Evolutionary conservation across 2,329 filamentous ascomycete genomes (phyloP).

Genomic region (Colletotrichum tabaci): DNA sequence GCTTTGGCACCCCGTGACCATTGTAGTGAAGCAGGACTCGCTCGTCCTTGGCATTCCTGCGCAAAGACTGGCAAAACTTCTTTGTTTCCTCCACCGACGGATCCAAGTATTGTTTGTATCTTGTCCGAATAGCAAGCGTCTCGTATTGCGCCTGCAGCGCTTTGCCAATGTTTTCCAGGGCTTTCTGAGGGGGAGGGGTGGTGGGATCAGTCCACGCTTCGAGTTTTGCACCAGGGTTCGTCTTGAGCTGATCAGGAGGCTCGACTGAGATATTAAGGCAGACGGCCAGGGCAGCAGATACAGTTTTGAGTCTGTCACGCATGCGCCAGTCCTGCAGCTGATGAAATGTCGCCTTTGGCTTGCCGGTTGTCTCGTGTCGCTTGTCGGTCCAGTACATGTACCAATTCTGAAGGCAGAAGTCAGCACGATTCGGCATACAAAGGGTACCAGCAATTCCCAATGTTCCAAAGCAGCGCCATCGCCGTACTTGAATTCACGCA

Average conservation of each 20-base stretch:
- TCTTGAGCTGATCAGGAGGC: conserved; percentile 96
- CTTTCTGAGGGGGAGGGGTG: conserved; percentile 83
- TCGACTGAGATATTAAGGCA: conserved; percentile 98
- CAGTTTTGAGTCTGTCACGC: conserved; percentile 95
- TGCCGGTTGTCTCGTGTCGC: conserved; percentile 93
- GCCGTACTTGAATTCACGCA: neutral
- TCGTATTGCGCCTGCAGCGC: conserved; percentile 97
- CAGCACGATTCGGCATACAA: conserved; percentile 35
- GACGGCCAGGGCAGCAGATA: conserved; percentile 93
- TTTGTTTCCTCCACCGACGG: conserved; percentile 98
- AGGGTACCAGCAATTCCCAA: conserved; percentile 20
- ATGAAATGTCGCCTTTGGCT: conserved; percentile 78
- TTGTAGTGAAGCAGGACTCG: conserved; percentile 99
- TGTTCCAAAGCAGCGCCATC: conserved; percentile 8
- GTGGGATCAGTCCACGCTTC: conserved; percentile 98
- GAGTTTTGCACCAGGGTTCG: conserved; percentile 90
- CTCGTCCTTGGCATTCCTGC: conserved; percentile 95
- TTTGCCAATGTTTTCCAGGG: conserved; percentile 95
- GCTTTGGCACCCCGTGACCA: conserved; percentile 95
- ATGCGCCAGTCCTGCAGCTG: conserved; percentile 95
- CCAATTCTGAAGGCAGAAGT: conserved; percentile 78
- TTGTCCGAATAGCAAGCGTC: conserved; percentile 92
- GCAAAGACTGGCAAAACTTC: conserved; percentile 92
- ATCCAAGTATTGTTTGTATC: conserved; percentile 97
- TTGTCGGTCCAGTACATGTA: conserved; percentile 99